Base-by-base conservation (phyloP, 2,329 filamentous ascomycete species). In the Trichoderma harzianum region DNA sequence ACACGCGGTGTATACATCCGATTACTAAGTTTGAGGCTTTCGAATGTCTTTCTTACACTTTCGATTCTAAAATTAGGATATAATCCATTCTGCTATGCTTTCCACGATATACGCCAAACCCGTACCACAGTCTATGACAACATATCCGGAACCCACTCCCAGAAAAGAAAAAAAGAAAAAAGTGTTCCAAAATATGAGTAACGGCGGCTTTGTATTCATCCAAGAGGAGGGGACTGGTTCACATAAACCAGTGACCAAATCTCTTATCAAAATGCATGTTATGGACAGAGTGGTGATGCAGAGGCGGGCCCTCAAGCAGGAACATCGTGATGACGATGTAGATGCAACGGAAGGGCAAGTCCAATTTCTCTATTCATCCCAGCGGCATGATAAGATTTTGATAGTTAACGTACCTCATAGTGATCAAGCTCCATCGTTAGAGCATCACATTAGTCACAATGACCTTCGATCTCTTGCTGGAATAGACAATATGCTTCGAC, bases 231-330 rank as follows among this genome's bases (percentile, higher is more conserved):
- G 62, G 1, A 65, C 62, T 51, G 62, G 62, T 32, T 34, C 62
- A n/a, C 62, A 65, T 24, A 34, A 21, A 24, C 28, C 62, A 24
- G 43, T 24, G 6, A 65, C 62, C 39, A 65, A 53, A 53, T 65
- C 62, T 12, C 43, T 53, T 4, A 65, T 65, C n/a, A 65, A 53
- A 51, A 65, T 65, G 62, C 62, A 65, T 47, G 62, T 65, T 16
- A 65, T 65, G 62, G 62, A 65, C 28, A 53, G 62, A 51, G 62
- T 65, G 28, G 62, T 65, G 43, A 65, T 65, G 62, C 43, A 34
- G 43, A 65, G 62, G 28, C 62, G n/a, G 26, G 62, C 43, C 30
- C 62, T 24, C 14, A 24, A 34, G 43, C n/a, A 34, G 32, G 28
- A 53, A 7, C 12, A 39, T 6, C 21, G 26, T 3, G 28, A 24